Evolutionary conservation across 2,329 filamentous ascomycete genomes (phyloP).

Genomic region (Penicillium glabrum): DNA sequence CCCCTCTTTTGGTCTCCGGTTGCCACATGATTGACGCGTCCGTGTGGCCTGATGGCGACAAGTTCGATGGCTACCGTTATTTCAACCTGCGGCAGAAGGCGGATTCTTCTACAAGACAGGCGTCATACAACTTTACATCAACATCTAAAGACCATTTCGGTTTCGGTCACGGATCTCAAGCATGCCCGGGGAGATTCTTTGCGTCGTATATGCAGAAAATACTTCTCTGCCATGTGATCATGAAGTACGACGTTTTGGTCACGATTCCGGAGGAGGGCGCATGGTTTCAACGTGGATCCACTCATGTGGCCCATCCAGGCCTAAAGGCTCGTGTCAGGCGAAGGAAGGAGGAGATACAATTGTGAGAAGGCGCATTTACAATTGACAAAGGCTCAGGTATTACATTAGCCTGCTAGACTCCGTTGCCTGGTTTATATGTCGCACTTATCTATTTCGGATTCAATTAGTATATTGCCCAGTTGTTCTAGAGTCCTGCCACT

Average conservation of each 20-base stretch:
- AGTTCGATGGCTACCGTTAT: conserved; percentile 54
- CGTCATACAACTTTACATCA: not conserved
- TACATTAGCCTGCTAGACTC: no score
- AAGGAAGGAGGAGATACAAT: not conserved
- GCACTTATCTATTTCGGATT: no score
- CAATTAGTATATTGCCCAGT: no score
- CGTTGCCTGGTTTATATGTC: no score
- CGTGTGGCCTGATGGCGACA: conserved; percentile 43
- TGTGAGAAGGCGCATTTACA: not conserved
- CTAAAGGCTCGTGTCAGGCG: not conserved
- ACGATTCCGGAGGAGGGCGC: not conserved
- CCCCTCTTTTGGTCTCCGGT: conserved; percentile 16
- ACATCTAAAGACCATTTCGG: conserved; percentile 17
- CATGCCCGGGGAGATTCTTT: conserved; percentile 53
- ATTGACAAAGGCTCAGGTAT: no score
- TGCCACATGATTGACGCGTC: not conserved
- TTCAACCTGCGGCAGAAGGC: conserved; percentile 41
- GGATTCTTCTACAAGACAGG: not conserved
- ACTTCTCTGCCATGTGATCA: conserved; percentile 48
- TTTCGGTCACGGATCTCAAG: conserved; percentile 29
- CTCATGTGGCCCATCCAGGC: not conserved
- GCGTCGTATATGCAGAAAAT: conserved; percentile 55
- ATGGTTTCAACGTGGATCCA: not conserved
- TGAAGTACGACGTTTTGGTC: conserved; percentile 47
- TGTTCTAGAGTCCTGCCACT: no score